These are phyloP conservation scores for Neurospora discreta DNA, from an alignment of 495 filamentous ascomycete genomes.

Conservation along the genomic window DNA sequence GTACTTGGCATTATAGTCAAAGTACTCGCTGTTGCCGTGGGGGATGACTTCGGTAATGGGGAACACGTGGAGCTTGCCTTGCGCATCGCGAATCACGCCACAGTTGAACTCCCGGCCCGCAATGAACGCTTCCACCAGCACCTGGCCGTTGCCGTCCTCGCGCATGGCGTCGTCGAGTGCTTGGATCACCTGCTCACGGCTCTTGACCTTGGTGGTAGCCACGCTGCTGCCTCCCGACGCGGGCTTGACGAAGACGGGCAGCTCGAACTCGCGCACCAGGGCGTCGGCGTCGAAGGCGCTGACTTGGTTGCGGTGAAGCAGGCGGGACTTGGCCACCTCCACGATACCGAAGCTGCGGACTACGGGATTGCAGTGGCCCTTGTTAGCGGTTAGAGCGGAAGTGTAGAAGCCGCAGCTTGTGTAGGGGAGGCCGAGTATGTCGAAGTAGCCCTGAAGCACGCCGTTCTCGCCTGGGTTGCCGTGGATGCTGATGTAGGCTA, in stretches of 20 bases:
- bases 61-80: background rate
- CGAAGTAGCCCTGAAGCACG: background rate
- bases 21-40: background rate
- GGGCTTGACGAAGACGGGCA: background rate
- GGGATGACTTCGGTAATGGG: background rate
- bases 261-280: background rate
- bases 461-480: background rate
- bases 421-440: background rate
- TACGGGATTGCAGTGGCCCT: background rate
- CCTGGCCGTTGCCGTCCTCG: background rate
- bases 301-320: background rate
- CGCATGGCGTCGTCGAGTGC: background rate
- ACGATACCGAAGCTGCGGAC: background rate
- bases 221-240: background rate
- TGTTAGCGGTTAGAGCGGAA: background rate
- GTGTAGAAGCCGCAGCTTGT: background rate
- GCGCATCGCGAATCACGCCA: background rate
- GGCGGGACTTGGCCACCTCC: background rate
- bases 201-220: background rate
- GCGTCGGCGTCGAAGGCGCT: background rate
- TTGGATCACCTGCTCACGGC: background rate
- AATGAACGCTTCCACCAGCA: background rate
- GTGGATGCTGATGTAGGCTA: background rate
- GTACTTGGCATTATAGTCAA: background rate
- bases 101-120: background rate